Evolutionary conservation across 345 rosid genomes (phyloP).

Genomic region (Salix purpurea): DNA sequence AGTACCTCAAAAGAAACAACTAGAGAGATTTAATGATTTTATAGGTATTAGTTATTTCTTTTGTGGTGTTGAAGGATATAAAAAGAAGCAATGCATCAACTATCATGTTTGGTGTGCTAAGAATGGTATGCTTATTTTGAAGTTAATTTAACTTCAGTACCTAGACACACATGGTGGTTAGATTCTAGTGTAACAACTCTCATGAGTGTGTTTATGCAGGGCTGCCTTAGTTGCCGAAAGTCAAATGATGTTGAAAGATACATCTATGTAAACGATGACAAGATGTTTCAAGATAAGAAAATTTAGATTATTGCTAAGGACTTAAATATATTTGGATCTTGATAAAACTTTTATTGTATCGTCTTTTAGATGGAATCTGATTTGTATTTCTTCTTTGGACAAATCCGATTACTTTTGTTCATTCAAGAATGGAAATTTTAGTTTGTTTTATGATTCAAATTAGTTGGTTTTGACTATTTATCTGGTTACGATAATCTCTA

Average conservation of each 20-base stretch:
- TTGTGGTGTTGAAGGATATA: no score
- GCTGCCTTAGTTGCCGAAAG: neutral
- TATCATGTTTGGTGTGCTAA: no score
- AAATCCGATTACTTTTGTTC: neutral
- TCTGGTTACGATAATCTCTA: neutral
- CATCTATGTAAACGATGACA: neutral
- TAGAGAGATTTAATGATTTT: no score
- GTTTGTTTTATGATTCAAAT: no score
- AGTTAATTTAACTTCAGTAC: neutral
- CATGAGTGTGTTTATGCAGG: neutral
- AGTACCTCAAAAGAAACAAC: no score
- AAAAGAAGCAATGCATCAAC: no score
- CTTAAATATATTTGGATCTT: neutral
- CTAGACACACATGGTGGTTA: no score
- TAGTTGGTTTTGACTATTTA: no score
- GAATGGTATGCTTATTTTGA: no score
- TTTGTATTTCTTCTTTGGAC: conserved; percentile 7
- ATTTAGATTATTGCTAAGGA: neutral
- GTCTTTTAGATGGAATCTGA: neutral
- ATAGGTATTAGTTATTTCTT: no score
- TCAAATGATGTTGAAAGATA: neutral
- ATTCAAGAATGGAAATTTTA: no score
- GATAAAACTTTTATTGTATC: neutral
- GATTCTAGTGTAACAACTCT: no score
- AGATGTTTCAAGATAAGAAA: neutral